Base-by-base conservation (phyloP, 306 rosid species). In the Dalbergia oliveri region DNA sequence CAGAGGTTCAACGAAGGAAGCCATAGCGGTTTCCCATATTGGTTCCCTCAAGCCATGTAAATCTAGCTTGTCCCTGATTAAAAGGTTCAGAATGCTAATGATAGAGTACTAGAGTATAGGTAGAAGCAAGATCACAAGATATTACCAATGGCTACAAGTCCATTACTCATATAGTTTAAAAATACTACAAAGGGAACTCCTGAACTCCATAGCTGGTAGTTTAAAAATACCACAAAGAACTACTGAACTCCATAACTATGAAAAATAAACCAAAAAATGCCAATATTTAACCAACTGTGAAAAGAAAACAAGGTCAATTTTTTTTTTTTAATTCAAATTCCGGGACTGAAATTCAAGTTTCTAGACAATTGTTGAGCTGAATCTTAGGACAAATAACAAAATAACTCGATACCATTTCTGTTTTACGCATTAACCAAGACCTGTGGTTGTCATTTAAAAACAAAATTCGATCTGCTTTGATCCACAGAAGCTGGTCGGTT, bases 61-160 rank as follows among this genome's bases (percentile, higher is more conserved):
- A 23, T 80, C 54, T 73, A 56, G 75, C 39, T 9, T 50, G 35
- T 21, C 43, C 62, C 61, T 35, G 74, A n/a, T 57, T 76, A 60
- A 60, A 54, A 72, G 45, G 68, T n/a, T 47, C 67, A 58, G 41
- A 35, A 51, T 39, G 37, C 5, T 44, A 78, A 75, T 62, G 70
- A 53, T 31, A 37, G 41, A 5, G 41, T 37, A 1, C 31, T 37
- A 37, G 41, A 4, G 7, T 37, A 6, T 37, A 37, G 5, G 41
- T 37, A 37, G 8, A 37, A 23, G 45, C 1, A 45, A 33, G 47
- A 7, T 12, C 9, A 60, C 1, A 54, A 10, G 41, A 57, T 73
- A 58, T 21, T 73, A 9, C 43, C 78, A 41, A 35, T 21, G 26
- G 18, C 23, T 41, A 21, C 57, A 73, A 23, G 37, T 39, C 35